Evolutionary conservation across 1,284 basidiomycete species (phyloP), one percentile per base, ranked within the genome.

Genomic region (Neotropicomus parvogracilis): DNA sequence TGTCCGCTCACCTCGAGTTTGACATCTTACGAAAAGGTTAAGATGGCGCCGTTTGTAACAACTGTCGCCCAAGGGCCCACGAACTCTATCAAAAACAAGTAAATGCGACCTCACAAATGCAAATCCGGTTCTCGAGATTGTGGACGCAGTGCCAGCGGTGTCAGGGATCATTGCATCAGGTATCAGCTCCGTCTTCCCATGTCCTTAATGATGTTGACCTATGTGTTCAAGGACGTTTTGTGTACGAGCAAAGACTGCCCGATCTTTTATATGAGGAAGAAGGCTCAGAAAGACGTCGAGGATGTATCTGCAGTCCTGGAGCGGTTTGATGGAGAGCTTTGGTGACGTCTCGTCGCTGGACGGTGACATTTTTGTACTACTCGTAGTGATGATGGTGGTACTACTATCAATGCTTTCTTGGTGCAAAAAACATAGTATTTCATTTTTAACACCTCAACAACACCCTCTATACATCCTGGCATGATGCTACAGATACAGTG

Each of bases 101-200:
- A 39, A 67, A 75, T 5, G 73, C 75, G 7, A 82, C 89, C 0
- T 93, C 93, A 0, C 80, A 82, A 7, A 71, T 86, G 38, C 92
- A 98, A 73, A 83, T 93, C 12, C 83, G 90, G 40, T 97, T 95
- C 67, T 90, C 95, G 13, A 79, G 94, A 38, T 67, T 98, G 17
- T 98, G 94, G 94, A 97, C 94, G 0, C 94, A 97, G 63, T 97
- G 94, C 60, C 94, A 97, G 63, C 80, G 94, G 27, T 97, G 94
- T 72, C 94, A 97, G 64, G 94, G 94, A 7, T 97, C 94, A 6
- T 72, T 97, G 48, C 94, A 97, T 68, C 92, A 95, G 75, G 91
- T 91, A 56, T 42, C 71, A 4, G 36, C 14, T 36, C 36, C 6
- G 13, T 41, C 40, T 19, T 42, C 6, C n/a, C 24, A 40, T 32